Percentiles rank a stretch among this genome's conserved stretches.
These are phyloP conservation scores for Ogataea haglerorum DNA, from an alignment of 805 yeast species.

Conservation along the genomic window DNA sequence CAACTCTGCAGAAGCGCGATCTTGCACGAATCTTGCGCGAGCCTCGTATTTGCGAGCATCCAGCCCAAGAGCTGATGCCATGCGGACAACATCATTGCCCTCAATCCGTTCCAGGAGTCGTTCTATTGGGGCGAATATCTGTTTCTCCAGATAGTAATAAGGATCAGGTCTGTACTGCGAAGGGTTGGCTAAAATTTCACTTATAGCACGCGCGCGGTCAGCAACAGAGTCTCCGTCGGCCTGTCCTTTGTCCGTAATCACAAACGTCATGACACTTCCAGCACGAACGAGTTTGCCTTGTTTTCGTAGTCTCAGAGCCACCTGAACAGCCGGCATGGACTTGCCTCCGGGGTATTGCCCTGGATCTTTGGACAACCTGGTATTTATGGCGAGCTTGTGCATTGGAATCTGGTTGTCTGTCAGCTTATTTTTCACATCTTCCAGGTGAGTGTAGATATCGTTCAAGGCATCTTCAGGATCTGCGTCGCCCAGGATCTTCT, in stretches of 20 bases:
- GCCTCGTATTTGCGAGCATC: conserved; percentile 62
- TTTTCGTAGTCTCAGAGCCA: conserved; percentile 75
- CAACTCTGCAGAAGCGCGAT: conserved; percentile 39
- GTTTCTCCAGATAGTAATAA: conserved; percentile 78
- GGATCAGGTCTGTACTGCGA: conserved; percentile 65
- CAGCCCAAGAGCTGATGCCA: conserved; percentile 75
- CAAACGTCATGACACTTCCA: conserved; percentile 85
- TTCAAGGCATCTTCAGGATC: conserved; percentile 76
- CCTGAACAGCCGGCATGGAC: conserved; percentile 84
- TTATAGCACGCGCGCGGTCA: conserved; percentile 79
- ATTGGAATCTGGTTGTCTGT: conserved; percentile 59
- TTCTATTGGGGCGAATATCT: conserved; percentile 85
- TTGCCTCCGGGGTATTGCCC: conserved; percentile 74
- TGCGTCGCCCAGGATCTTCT: conserved; percentile 63
- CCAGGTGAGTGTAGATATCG: conserved; percentile 70
- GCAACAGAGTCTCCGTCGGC: conserved; percentile 47
- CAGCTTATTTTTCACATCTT: conserved; percentile 53
- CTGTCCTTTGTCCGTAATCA: conserved; percentile 53
- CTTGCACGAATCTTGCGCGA: conserved; percentile 39
- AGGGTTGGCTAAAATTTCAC: conserved; percentile 59
- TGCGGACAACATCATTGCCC: conserved; percentile 76
- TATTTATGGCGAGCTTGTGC: conserved; percentile 73
- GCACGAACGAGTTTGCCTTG: conserved; percentile 85
- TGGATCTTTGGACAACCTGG: conserved; percentile 89
- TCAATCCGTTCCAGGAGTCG: conserved; percentile 81